Base-by-base conservation (phyloP, 2,329 filamentous ascomycete species). In the Penicillium occitanis region DNA sequence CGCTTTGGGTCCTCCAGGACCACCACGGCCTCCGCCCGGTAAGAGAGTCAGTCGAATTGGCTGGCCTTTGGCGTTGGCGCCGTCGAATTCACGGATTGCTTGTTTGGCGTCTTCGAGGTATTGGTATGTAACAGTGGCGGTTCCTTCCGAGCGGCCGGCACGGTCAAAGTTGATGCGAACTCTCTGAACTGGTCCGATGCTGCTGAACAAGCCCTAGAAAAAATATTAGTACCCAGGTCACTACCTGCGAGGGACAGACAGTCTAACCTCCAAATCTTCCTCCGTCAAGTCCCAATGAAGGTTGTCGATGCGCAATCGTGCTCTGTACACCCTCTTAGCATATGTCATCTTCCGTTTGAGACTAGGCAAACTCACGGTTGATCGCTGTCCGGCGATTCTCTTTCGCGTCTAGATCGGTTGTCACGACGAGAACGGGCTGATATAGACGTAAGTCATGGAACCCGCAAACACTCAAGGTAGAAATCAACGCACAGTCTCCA, bases 251-350 rank as follows among this genome's bases (percentile, higher is more conserved):
- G 25, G 17, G n/a, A 19, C n/a, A 37, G 19, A 40, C 5, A 40
- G 53, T 35, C 50, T 63, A 82, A 96, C 92, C 73, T 91, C 86
- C 63, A 97, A 84, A 74, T 97, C 93, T 44, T 90, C 88, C 77
- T 94, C 88, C 13, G 90, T 93, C 69, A 97, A 85, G 68, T 97
- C 93, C 78, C 96, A 97, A 78, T 97, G 93, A 66, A 97, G 82
- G 76, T 97, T 97, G 68, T 96, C 92, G 68, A 97, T 90, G 70
- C 90, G 89, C 70, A 97, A 79, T 79, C 92, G 94, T 55, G 88
- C 84, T 71, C 89, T 88, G 65, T 5, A 50, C 80, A 35, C 80
- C 74, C 42, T 86, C 83, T 70, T 72, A 58, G 33, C 46, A 62
- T 35, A 69, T 73, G 66, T 14, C 28, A 11, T 14, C 3, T 35